Evolutionary conservation across 1,284 basidiomycete species (phyloP), one percentile per base, ranked within the genome.

Genomic region (Ganoderma sp.): DNA sequence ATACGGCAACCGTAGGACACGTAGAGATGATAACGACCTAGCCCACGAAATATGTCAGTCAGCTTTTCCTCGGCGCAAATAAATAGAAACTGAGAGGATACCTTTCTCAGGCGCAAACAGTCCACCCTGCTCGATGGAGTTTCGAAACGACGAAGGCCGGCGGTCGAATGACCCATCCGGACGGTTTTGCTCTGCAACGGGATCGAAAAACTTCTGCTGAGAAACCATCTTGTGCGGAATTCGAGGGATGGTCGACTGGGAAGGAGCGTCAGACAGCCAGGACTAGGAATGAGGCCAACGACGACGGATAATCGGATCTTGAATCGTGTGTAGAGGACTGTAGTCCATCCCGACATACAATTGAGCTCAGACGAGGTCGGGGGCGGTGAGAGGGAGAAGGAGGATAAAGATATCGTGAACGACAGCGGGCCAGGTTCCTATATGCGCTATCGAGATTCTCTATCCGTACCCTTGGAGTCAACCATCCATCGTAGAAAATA

Each of bases 1-100:
- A 83, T 67, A 95, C 94, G 89, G 80, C 91, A 93, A 2, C 89
- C 85, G 74, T 88, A 90, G 2, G 90, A 91, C 67, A 96, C 93
- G 75, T 95, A 96, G 75, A 97, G 93, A 75, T 94, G 93, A 79
- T 98, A 98, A 61, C 96, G 88, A 67, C 86, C 94, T 95, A 72
- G 25, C 69, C 45, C 57, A 56, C 17, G 2, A 3, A 19, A 15
- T n/a, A 37, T 50, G 42, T 64, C 8, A 41, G 39, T 64, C 8
- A 41, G 39, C n/a, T 57, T 54, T 28, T 28, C 4, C 8, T 17
- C 19, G 6, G 15, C 37, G 5, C 17, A 19, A 19, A 19, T 0
- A 10, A 7, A 32, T 19, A 5, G 48, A 59, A 6, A 41, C 10
- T 6, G 32, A 73, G 72, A n/a, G 14, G 56, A 15, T 22, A 88